Conservation (phyloP, 2,329 filamentous ascomycete species). For the Alternaria atra region DNA sequence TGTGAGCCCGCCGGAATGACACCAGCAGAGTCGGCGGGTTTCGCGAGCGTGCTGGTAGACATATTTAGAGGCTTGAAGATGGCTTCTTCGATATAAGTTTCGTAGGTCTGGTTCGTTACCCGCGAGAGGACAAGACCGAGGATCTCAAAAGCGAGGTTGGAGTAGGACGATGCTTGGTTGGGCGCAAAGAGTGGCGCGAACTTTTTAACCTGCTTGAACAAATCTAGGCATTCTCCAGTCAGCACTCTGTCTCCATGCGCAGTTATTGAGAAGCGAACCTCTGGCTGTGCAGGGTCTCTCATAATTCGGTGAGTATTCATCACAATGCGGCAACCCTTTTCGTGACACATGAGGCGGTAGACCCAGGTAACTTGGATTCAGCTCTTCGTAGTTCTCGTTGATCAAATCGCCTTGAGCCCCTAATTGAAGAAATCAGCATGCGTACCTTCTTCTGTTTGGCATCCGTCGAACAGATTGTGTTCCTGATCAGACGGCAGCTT, state of each 20-base stretch:
- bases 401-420: constrained; percentile 44
- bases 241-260: background rate
- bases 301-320: constrained; percentile 46
- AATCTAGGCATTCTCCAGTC: constrained; percentile 31
- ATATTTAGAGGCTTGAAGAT: constrained; percentile 52
- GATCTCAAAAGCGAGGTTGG: constrained; percentile 54
- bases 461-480: constrained; percentile 4
- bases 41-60: constrained; percentile 38
- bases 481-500: constrained; percentile 10
- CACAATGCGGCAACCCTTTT: constrained; percentile 46
- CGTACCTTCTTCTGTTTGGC: constrained; percentile 35
- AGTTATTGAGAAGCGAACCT: constrained; percentile 18
- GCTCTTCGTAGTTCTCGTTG: constrained; percentile 20
- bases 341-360: constrained; percentile 45
- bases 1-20: constrained; percentile 49
- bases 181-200: constrained; percentile 52
- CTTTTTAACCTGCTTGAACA: constrained; percentile 43
- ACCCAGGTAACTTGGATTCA: constrained; percentile 32
- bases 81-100: constrained; percentile 49
- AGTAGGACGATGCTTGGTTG: constrained; percentile 55
- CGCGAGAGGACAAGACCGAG: constrained; percentile 54
- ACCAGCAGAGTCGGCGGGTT: constrained; percentile 47
- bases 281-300: constrained; percentile 38
- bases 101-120: constrained; percentile 49
- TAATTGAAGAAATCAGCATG: constrained; percentile 30